phyloP scores from a whole-genome alignment of 768 basidiomycete genomes.

The Calocybe gangraenosa region DNA sequence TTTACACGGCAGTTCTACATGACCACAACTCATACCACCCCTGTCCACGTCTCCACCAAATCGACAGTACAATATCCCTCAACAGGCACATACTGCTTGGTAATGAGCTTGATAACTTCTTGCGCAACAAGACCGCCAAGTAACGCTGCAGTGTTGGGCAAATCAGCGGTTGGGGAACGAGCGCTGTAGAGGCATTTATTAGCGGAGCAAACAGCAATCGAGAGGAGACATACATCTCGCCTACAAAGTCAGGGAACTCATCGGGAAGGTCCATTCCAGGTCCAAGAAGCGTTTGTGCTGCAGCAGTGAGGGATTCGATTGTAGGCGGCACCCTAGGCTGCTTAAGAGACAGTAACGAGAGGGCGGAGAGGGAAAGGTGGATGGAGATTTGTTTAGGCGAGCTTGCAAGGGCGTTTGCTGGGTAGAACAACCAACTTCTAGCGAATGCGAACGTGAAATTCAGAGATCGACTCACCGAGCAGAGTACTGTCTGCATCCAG shows the following conservation, averaged over 20 bases:
- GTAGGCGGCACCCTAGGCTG: constrained; percentile 34
- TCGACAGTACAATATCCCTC: constrained; percentile 84
- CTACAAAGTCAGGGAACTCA: constrained; percentile 55
- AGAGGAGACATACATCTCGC: constrained; percentile 66
- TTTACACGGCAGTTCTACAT: too few species aligned
- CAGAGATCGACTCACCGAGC: constrained; percentile 30
- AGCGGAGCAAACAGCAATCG: not conserved
- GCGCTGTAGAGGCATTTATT: constrained; percentile 44
- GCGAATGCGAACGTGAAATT: not conserved
- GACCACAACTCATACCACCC: too few species aligned
- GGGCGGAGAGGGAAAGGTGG: constrained; percentile 72
- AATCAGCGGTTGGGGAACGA: constrained; percentile 76
- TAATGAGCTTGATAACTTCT: constrained; percentile 96
- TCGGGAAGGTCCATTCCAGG: constrained; percentile 47
- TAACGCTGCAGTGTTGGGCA: constrained; percentile 92
- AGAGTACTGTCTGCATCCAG: constrained; percentile 45
- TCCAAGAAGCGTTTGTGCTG: constrained; percentile 49
- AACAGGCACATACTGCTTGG: constrained; percentile 91
- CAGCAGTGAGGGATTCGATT: constrained; percentile 46
- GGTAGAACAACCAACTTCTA: constrained; percentile 1
- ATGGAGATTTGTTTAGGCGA: constrained; percentile 57
- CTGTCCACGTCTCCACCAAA: constrained; percentile 77
- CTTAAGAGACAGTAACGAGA: constrained; percentile 31
- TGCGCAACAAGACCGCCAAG: constrained; percentile 93
- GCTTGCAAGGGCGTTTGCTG: constrained; percentile 37